Base-by-base conservation (phyloP, 352 stramenopile species). In the Pythium monospermum region DNA sequence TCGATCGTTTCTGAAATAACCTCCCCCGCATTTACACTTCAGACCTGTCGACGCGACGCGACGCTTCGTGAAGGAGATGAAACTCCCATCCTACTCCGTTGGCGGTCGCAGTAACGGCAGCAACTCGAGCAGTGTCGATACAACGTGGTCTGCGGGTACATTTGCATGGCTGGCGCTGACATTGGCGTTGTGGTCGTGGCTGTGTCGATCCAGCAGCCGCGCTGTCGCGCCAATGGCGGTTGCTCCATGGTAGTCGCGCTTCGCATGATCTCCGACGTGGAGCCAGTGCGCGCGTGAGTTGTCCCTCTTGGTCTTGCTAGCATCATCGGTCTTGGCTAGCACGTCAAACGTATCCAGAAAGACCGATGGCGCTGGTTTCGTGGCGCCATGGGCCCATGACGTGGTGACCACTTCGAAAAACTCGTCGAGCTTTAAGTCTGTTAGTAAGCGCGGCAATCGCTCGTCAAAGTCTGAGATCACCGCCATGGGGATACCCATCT, bases 391-490 rank as follows among this genome's bases (percentile, higher is more conserved):
- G 3, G 19, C 37, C 57, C 81, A 92, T 2, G 81, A 92, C 30
- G 70, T 76, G 31, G 76, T 72, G 41, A 88, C 69, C 28, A 74
- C 66, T 6, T 78, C 49, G 31, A 90, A 85, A 48, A 65, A 76
- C 26, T 52, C 47, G 28, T 57, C 51, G 13, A 92, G 70, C 26
- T 52, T 52, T 33, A 90, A 45, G 0, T 61, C 69, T 0, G 38
- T 37, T 3, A 92, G 53, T 22, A 92, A 60, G 2, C 37, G 18
- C 27, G 69, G 61, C 4, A 92, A 61, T 2, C 81, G 65, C 53
- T 92, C 78, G 52, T 92, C 81, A 59, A 87, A 90, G 61, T 92
- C 87, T 46, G 78, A 92, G 26, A 92, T 70, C 48, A 90, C 68
- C 27, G 69, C 81, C 46, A 89, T 64, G 4, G 58, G 36, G 1